A percentile compares a stretch with the other conserved stretches of the same genome.
Conservation (phyloP, 257 asterid genomes). For the Solanum microdontum region DNA sequence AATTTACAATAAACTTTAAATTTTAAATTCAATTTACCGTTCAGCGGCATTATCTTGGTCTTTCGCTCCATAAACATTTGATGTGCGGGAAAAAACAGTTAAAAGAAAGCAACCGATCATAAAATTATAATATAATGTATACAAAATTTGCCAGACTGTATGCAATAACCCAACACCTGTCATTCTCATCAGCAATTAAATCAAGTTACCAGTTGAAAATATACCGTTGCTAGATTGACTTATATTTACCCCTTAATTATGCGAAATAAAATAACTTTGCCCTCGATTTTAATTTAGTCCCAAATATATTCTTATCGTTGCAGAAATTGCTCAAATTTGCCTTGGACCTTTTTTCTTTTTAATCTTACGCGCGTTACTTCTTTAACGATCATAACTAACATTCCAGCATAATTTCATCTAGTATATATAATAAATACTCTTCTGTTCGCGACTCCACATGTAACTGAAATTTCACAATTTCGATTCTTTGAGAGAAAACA, state of each 20-base stretch:
- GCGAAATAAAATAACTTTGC: no score
- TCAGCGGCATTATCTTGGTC: neutral
- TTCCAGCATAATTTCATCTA: neutral
- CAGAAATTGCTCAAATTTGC: neutral
- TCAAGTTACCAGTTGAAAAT: neutral
- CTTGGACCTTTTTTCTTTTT: no score
- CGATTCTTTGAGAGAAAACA: neutral
- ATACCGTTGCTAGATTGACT: no score
- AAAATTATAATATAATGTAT: neutral
- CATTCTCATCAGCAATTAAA: neutral
- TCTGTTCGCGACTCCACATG: neutral
- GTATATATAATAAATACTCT: neutral
- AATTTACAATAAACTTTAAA: neutral
- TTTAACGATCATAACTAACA: neutral
- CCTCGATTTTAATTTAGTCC: no score
- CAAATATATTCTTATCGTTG: neutral
- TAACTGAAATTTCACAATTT: neutral
- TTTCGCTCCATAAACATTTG: neutral
- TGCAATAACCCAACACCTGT: neutral
- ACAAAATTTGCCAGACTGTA: neutral
- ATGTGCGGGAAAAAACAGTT: neutral
- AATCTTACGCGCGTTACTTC: neutral
- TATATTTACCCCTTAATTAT: no score
- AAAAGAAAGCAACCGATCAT: neutral
- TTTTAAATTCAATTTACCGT: rapidly evolving